Conservation (phyloP, 805 yeast species). For the Kockiozyma suomiensis region DNA sequence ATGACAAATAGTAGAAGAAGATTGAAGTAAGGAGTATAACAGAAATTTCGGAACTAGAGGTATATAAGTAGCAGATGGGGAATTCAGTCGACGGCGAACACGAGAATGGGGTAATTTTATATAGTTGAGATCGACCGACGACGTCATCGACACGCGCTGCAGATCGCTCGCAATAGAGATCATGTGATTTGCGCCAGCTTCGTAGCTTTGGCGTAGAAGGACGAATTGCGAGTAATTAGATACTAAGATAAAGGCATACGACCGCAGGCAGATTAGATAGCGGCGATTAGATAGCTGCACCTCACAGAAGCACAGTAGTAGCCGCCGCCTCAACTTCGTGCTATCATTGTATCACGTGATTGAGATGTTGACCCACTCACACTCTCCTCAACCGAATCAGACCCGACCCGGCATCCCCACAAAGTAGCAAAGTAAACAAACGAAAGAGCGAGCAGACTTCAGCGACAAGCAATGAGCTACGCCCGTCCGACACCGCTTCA, state of each 20-base stretch:
- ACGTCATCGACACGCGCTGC: slow-evolving; percentile 1
- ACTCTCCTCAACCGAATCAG: neutral
- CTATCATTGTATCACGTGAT: slow-evolving; percentile 1
- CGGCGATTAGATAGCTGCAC: too few species aligned
- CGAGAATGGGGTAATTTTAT: neutral
- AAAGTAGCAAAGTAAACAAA: too few species aligned
- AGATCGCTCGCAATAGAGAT: neutral
- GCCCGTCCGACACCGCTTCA: slow-evolving; percentile 24
- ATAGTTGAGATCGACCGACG: neutral
- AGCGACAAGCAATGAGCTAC: slow-evolving; percentile 20
- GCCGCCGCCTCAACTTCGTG: too few species aligned
- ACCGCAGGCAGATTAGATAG: too few species aligned
- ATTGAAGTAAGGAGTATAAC: neutral
- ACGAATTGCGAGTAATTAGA: too few species aligned
- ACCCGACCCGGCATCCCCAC: slow-evolving; percentile 11
- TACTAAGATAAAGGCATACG: too few species aligned
- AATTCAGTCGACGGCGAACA: neutral
- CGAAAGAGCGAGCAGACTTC: neutral
- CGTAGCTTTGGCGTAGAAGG: too few species aligned
- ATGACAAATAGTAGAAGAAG: neutral
- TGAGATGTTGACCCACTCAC: too few species aligned
- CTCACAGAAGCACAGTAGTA: too few species aligned
- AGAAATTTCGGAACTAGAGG: too few species aligned
- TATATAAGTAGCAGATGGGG: too few species aligned
- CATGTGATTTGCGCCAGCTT: too few species aligned